Percentiles rank a stretch among this genome's conserved stretches.
Evolutionary conservation across 2,329 filamentous ascomycete genomes (phyloP).

Genomic region (Cercospora brassicicola): DNA sequence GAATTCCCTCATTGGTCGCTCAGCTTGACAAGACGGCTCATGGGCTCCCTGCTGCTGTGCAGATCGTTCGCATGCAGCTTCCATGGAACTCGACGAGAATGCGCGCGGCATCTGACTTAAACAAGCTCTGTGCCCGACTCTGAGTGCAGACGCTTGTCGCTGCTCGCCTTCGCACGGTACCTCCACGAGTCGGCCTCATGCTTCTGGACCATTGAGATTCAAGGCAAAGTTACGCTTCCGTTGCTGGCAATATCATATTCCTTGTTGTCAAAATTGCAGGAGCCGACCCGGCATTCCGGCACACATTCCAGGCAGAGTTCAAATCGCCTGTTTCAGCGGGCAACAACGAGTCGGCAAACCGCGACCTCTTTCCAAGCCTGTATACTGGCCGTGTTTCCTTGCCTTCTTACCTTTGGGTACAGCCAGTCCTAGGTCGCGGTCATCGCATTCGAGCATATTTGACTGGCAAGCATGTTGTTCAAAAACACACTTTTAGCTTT

Average conservation of each 20-base stretch:
- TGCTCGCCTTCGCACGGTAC: not conserved
- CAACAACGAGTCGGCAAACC: conserved; percentile 11
- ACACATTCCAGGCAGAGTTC: conserved; percentile 20
- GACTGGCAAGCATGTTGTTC: conserved; percentile 30
- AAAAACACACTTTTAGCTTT: conserved; percentile 29
- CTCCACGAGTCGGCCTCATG: not conserved
- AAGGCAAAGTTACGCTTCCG: conserved; percentile 12
- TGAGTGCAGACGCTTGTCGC: not conserved
- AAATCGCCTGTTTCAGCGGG: conserved; percentile 18
- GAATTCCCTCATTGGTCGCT: conserved; percentile 1
- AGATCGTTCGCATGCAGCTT: not conserved
- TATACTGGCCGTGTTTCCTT: not conserved
- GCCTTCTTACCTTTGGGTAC: not conserved
- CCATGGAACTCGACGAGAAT: not conserved
- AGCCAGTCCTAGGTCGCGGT: not conserved
- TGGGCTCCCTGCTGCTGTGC: not conserved
- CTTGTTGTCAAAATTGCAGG: conserved; percentile 16
- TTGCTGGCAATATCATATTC: not conserved
- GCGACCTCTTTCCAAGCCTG: conserved; percentile 7
- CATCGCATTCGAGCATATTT: not conserved
- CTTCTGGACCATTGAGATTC: conserved; percentile 6
- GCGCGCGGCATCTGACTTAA: not conserved
- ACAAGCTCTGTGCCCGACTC: not conserved
- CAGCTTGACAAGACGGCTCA: not conserved
- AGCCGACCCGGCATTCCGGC: conserved; percentile 19